Conservation (phyloP, 2,329 filamentous ascomycete genomes). For the Lojkania enalia region DNA sequence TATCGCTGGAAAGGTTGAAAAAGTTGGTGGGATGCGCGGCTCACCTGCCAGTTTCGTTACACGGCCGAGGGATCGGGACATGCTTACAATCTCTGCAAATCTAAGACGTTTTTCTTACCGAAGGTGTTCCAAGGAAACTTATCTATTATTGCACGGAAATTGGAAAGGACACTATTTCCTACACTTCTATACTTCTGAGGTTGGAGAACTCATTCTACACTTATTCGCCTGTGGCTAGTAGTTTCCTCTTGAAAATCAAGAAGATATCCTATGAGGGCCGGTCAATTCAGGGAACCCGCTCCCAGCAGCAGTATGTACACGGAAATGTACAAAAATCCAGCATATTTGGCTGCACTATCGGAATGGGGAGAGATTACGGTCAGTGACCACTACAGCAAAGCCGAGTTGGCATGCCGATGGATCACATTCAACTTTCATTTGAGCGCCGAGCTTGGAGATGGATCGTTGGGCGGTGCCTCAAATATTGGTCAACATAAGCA, state of each 20-base stretch:
- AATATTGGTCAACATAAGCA: not conserved
- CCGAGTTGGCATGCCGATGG: constrained; percentile 45
- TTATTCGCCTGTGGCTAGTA: constrained; percentile 14
- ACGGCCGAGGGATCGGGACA: not conserved
- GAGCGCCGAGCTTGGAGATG: constrained; percentile 39
- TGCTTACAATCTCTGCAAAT: not conserved
- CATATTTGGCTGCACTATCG: constrained; percentile 34
- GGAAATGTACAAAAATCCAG: constrained; percentile 35
- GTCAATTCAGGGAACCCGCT: constrained; percentile 9
- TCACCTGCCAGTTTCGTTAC: no score
- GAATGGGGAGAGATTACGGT: constrained; percentile 30
- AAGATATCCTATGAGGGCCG: constrained; percentile 32
- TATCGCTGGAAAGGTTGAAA: no score
- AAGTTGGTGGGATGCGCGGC: no score
- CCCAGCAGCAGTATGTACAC: constrained; percentile 31
- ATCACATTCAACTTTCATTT: constrained; percentile 39
- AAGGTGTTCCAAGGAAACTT: not conserved
- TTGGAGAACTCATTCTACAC: not conserved
- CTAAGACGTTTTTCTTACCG: not conserved
- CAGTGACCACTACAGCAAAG: constrained; percentile 25
- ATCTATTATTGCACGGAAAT: not conserved
- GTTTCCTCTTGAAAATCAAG: constrained; percentile 21
- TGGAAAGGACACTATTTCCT: not conserved
- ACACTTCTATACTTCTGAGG: not conserved
- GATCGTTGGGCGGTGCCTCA: constrained; percentile 41